Conservation (phyloP, 164 flowering plant genomes). For the Liquidambar formosana region DNA sequence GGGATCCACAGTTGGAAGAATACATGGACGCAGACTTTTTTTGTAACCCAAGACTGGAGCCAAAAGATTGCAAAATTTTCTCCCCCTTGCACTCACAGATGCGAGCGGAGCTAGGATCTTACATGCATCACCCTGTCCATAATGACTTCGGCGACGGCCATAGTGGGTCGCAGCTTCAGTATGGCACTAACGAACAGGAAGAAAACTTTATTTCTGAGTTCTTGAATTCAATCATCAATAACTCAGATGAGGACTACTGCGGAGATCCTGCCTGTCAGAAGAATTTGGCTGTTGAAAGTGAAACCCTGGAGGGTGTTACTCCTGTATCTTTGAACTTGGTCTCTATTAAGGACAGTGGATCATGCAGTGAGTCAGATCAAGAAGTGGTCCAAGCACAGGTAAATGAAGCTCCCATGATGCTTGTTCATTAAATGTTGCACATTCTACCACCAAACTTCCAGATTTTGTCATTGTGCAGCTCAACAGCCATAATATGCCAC, state of each 20-base stretch:
- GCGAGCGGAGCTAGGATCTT: slow-evolving; percentile 26
- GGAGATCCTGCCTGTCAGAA: slow-evolving; percentile 20
- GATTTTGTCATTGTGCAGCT: neutral
- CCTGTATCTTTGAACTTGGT: neutral
- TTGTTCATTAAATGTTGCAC: neutral
- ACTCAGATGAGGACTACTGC: slow-evolving; percentile 22
- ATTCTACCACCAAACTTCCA: neutral
- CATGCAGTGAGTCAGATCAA: slow-evolving; percentile 35
- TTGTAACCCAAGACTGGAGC: slow-evolving; percentile 12
- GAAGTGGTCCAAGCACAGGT: slow-evolving; percentile 33
- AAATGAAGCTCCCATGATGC: neutral
- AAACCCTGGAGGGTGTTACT: neutral
- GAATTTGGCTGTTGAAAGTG: slow-evolving; percentile 3
- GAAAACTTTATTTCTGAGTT: slow-evolving; percentile 27
- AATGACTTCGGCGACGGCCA: slow-evolving; percentile 20
- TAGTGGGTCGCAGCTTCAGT: slow-evolving; percentile 24
- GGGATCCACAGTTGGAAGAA: slow-evolving; percentile 18
- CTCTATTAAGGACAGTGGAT: slow-evolving; percentile 24
- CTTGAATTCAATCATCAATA: slow-evolving; percentile 34
- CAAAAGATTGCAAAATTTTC: slow-evolving; percentile 20
- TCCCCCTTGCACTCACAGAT: slow-evolving; percentile 27
- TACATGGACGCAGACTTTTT: slow-evolving; percentile 3
- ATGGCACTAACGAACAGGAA: slow-evolving; percentile 37
- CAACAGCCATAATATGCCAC: neutral
- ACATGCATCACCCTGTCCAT: slow-evolving; percentile 23